phyloP scores from a whole-genome alignment of 495 filamentous ascomycete species.

The Talaromyces proteolyticus region DNA sequence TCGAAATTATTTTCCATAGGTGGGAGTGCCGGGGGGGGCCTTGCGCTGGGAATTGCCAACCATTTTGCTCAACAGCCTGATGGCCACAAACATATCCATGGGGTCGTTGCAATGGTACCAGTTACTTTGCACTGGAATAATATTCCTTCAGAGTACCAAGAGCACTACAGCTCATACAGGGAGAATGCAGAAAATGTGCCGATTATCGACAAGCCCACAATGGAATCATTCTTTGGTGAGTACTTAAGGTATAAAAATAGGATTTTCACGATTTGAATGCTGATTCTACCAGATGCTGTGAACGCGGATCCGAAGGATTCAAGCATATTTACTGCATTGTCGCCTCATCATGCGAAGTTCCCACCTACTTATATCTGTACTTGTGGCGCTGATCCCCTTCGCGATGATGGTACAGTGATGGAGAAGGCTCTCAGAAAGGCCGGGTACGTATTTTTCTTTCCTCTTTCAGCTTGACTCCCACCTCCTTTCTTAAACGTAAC shows the following conservation, averaged over 20 bases:
- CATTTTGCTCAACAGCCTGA: too few species aligned
- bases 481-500: too few species aligned
- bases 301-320: constrained; percentile 10
- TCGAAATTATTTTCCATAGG: constrained; percentile 17
- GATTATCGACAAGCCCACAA: constrained; percentile 13
- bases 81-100: too few species aligned
- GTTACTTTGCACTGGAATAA: constrained; percentile 14
- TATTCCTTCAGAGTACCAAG: constrained; percentile 14
- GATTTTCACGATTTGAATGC: too few species aligned
- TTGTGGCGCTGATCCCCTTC: constrained; percentile 19
- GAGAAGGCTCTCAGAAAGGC: constrained; percentile 16
- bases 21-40: constrained; percentile 18
- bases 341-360: constrained; percentile 9
- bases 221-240: constrained; percentile 12
- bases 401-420: constrained; percentile 20
- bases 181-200: constrained; percentile 17
- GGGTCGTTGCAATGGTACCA: constrained; percentile 16
- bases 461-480: too few species aligned
- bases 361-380: constrained; percentile 18
- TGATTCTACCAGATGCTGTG: too few species aligned
- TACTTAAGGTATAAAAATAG: too few species aligned
- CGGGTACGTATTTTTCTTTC: too few species aligned
- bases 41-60: constrained; percentile 16
- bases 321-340: constrained; percentile 11
- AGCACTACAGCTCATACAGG: constrained; percentile 16